Conservation (phyloP, 2,329 filamentous ascomycete genomes). For the Cladosporium oxysporum region DNA sequence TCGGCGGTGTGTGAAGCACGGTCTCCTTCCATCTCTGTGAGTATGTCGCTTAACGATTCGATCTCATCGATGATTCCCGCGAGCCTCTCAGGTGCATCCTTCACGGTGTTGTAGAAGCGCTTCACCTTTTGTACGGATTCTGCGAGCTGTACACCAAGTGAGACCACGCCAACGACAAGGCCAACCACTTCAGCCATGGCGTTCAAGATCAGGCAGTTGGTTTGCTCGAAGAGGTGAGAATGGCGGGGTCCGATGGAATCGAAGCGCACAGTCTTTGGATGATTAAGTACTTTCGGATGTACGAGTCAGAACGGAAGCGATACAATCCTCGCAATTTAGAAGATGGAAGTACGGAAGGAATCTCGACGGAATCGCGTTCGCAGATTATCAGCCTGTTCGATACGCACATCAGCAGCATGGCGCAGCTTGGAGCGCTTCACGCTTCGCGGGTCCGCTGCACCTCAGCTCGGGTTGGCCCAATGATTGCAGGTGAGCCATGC, state of each 20-base stretch:
- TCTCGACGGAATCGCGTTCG: neutral
- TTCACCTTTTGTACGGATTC: conserved; percentile 4
- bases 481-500: neutral
- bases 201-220: neutral
- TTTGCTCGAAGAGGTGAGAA: neutral
- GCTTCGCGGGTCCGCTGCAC: neutral
- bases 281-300: neutral
- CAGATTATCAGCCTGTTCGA: neutral
- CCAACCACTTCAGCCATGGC: neutral
- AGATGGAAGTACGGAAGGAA: neutral
- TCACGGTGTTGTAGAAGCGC: neutral
- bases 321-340: too few species aligned
- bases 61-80: neutral
- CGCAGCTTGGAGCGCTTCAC: neutral
- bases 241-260: too few species aligned
- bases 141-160: neutral
- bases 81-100: neutral
- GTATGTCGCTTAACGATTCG: neutral
- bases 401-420: neutral
- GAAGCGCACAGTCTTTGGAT: too few species aligned
- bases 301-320: neutral
- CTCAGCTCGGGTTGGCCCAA: neutral
- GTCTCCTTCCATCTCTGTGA: neutral
- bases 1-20: neutral
- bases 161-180: neutral